Percentiles rank a stretch among this genome's conserved stretches.
These are phyloP conservation scores for Rhododendron williamsianum DNA, from an alignment of 148 eudicot genomes.

Conservation along the genomic window DNA sequence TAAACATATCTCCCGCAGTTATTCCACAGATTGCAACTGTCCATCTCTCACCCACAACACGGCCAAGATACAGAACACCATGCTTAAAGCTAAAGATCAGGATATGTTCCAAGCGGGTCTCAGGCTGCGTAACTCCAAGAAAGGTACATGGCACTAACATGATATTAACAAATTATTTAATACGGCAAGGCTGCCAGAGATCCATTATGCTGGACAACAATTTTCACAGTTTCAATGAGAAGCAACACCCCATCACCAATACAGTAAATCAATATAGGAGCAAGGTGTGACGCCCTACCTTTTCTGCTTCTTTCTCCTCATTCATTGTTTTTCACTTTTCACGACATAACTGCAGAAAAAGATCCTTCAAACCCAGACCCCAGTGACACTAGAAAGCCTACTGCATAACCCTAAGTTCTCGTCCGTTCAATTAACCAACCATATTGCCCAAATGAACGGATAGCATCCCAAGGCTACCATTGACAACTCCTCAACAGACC, in stretches of 20 bases:
- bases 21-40: neutral
- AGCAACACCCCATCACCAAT: neutral
- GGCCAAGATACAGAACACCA: neutral
- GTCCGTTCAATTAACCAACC: neutral
- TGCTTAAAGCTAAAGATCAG: neutral
- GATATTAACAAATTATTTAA: neutral
- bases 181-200: neutral
- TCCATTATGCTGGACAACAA: neutral
- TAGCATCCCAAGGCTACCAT: neutral
- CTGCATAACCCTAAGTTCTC: neutral
- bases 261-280: no score
- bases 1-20: neutral
- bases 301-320: neutral
- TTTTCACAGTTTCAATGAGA: neutral
- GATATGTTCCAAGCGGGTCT: neutral
- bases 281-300: neutral
- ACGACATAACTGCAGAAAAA: neutral
- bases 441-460: neutral
- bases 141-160: neutral
- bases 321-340: neutral
- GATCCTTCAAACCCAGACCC: neutral
- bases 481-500: neutral
- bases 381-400: neutral
- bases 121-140: neutral
- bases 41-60: neutral